phyloP scores from a whole-genome alignment of 73 alveolate genomes.

The Diophrys sp. region DNA sequence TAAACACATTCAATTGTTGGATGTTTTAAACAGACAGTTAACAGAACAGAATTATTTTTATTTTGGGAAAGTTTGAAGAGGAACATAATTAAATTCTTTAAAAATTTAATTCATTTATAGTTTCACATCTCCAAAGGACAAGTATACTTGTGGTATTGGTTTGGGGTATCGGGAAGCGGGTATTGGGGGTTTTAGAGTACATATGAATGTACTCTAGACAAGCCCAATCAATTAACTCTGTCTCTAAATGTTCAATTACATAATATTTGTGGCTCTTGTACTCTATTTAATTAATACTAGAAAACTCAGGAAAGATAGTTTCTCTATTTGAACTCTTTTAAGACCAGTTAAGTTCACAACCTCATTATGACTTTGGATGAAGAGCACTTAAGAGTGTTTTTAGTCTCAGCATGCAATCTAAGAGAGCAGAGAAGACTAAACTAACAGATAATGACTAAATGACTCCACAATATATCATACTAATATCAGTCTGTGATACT shows the following conservation, averaged over 20 bases:
- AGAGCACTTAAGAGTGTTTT: conserved; percentile 97
- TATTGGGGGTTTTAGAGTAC: not conserved
- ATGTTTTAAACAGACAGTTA: too few species aligned
- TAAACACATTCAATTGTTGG: too few species aligned
- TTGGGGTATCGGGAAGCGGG: too few species aligned
- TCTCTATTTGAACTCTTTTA: conserved; percentile 94
- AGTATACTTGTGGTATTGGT: not conserved
- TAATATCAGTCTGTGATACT: conserved; percentile 97
- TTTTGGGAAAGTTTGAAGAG: too few species aligned
- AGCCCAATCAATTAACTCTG: conserved; percentile 37
- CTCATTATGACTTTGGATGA: conserved; percentile 99
- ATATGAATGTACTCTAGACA: conserved; percentile 30
- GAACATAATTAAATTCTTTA: too few species aligned
- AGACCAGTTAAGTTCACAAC: conserved; percentile 93
- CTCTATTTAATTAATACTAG: conserved; percentile 75
- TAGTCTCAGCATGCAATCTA: conserved; percentile 92
- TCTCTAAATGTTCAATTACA: conserved; percentile 35
- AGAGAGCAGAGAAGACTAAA: conserved; percentile 92
- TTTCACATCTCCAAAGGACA: conserved; percentile 11
- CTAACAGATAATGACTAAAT: conserved; percentile 62
- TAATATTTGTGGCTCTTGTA: conserved; percentile 17
- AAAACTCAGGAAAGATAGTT: conserved; percentile 94
- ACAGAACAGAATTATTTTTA: too few species aligned
- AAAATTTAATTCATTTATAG: conserved; percentile 1
- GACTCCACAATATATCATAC: conserved; percentile 85